phyloP scores from a whole-genome alignment of 352 stramenopile species.

The Globisporangium cystogenes region DNA sequence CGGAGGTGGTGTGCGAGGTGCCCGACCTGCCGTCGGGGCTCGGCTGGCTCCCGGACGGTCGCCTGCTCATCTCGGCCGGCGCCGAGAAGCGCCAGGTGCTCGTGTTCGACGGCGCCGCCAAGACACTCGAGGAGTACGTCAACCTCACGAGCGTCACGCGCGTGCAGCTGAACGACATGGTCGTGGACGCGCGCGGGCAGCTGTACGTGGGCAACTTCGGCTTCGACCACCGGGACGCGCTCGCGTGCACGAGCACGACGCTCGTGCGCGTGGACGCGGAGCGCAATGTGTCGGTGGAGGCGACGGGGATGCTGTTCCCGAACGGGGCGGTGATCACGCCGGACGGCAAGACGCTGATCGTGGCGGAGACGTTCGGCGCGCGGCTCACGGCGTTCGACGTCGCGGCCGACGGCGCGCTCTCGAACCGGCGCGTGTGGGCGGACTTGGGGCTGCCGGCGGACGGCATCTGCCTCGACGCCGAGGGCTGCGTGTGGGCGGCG shows the following conservation, averaged over 20 bases:
- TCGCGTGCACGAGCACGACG: conserved; percentile 35
- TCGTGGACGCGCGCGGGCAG: conserved; percentile 33
- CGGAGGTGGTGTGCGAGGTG: conserved; percentile 36
- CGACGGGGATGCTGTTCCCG: conserved; percentile 59
- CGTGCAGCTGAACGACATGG: conserved; percentile 60
- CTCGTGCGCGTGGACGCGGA: conserved; percentile 55
- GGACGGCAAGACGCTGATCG: conserved; percentile 67
- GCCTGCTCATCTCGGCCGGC: conserved; percentile 42
- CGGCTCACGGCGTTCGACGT: conserved; percentile 64
- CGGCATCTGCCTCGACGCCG: conserved; percentile 59
- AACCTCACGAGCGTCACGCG: conserved; percentile 43
- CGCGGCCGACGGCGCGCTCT: conserved; percentile 32
- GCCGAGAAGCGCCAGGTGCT: conserved; percentile 48
- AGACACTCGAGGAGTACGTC: conserved; percentile 33
- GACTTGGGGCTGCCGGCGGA: conserved; percentile 38
- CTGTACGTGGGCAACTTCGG: conserved; percentile 65
- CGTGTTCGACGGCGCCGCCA: conserved; percentile 24
- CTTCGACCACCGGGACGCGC: conserved; percentile 34
- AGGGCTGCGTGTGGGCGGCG: conserved; percentile 60
- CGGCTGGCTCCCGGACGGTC: conserved; percentile 57
- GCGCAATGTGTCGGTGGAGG: conserved; percentile 34
- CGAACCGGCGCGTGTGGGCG: conserved; percentile 48
- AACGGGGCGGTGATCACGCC: conserved; percentile 68
- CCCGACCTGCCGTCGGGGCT: conserved; percentile 47
- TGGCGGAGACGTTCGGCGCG: conserved; percentile 53